Percentiles rank a stretch among this genome's conserved stretches.
These are phyloP conservation scores for Tremellales sp. DNA, from an alignment of 1,284 basidiomycete species.

Conservation along the genomic window DNA sequence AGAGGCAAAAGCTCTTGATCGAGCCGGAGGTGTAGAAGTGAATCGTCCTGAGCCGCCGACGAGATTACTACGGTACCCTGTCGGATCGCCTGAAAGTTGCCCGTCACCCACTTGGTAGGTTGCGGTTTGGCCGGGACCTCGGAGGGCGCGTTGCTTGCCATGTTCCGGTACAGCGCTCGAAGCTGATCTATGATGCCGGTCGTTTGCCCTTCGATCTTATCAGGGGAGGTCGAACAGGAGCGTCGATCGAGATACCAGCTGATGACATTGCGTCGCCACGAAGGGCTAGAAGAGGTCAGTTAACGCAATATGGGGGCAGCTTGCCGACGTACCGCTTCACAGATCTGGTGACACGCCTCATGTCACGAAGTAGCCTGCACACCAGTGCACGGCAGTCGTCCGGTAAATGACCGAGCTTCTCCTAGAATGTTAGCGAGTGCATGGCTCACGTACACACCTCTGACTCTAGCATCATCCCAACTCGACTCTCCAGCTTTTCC, in stretches of 20 bases:
- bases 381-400: conserved; percentile 24
- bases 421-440: conserved; percentile 10
- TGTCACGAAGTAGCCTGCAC: conserved; percentile 26
- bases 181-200: too few species aligned
- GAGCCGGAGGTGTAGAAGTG: conserved; percentile 1
- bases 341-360: conserved; percentile 24
- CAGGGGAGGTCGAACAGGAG: background rate
- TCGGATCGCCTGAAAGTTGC: background rate
- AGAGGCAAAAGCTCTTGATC: conserved; percentile 6
- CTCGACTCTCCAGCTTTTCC: conserved; percentile 56
- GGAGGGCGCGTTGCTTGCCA: background rate
- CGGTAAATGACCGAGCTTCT: conserved; percentile 21
- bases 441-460: conserved; percentile 53
- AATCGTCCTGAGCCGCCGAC: background rate
- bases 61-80: background rate
- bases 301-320: background rate
- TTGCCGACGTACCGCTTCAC: conserved; percentile 1
- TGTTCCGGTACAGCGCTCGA: background rate
- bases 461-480: conserved; percentile 59
- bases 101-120: background rate
- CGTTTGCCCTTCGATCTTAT: background rate
- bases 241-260: background rate
- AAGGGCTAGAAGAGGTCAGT: background rate
- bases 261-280: conserved; percentile 8
- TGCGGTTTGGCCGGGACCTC: background rate